Base-by-base conservation (phyloP, 2,329 filamentous ascomycete species). In the Aureobasidium mangrovei region DNA sequence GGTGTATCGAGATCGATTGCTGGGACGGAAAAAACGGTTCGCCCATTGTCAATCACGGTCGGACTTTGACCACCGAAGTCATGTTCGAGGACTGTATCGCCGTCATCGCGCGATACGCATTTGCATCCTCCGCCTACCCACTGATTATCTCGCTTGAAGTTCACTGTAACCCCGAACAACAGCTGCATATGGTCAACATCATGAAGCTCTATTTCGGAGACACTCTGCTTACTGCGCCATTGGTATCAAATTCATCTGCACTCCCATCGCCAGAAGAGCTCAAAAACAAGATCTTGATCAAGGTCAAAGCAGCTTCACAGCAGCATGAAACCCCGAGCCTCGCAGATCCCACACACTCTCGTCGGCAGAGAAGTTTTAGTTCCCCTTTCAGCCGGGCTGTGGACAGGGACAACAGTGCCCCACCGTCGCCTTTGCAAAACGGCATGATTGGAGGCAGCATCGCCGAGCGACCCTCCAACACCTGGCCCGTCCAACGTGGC, bases 1-100 rank as follows among this genome's bases (percentile, higher is more conserved):
- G 93, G 47, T 97, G 93, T 68, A 85, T 98, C 43, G 93, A 98
- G 71, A 89, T 98, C 51, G 93, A 98, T 70, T 97, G 91, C 70
- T 98, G 93, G 93, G 90, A 98, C 69, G 93, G 93, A 12, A 79
- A 81, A 51, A 86, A 95, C 65, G 89, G 88, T 38, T 82, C 88
- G 63, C 93, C 93, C 0, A 82, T 90, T 52, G 93, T 98, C 32
- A 90, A 88, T 58, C 93, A 98, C 63, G 93, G 93, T 27, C 84
- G 85, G 56, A 95, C 91, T 0, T 78, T 94, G 70, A 97, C 93
- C 0, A 91, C 83, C 9, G 85, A 87, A 56, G 90, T 97, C 54
- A 82, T 87, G 36, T 98, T 98, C 71, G 80, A 83, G 43, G 91
- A 97, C 69, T 91, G 91, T 59, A 89, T 98, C 72, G 86, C 84